phyloP scores from a whole-genome alignment of 768 basidiomycete genomes.

The Cantharellus anzutake region DNA sequence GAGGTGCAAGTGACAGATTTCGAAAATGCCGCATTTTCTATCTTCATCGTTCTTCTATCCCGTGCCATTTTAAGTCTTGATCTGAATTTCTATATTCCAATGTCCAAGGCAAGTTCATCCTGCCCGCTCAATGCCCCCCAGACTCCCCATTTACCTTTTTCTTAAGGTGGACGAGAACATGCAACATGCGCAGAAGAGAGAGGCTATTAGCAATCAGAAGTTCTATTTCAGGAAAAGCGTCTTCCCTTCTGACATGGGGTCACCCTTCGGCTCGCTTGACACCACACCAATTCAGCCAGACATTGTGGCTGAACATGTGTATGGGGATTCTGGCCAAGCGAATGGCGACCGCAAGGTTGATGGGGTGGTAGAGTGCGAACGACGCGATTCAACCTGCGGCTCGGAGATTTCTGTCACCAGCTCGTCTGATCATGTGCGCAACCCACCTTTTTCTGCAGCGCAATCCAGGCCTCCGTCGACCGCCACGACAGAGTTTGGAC shows the following conservation, averaged over 20 bases:
- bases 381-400: no score
- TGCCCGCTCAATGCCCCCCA: neutral
- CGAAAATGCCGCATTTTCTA: slow-evolving; percentile 92
- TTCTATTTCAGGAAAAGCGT: slow-evolving; percentile 87
- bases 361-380: no score
- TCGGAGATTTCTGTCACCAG: no score
- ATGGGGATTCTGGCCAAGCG: neutral
- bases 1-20: slow-evolving; percentile 98
- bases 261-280: neutral
- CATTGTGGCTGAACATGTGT: neutral
- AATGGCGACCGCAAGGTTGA: no score
- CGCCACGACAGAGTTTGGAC: slow-evolving; percentile 25
- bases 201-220: slow-evolving; percentile 50
- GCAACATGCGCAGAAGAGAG: slow-evolving; percentile 68
- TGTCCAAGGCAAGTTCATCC: slow-evolving; percentile 54
- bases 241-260: slow-evolving; percentile 32
- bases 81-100: slow-evolving; percentile 90
- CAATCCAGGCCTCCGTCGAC: slow-evolving; percentile 40
- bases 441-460: slow-evolving; percentile 27
- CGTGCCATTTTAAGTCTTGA: slow-evolving; percentile 83
- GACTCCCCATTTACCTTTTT: neutral
- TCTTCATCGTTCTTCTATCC: slow-evolving; percentile 88
- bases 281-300: slow-evolving; percentile 3
- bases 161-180: slow-evolving; percentile 91
- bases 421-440: neutral